Conservation (phyloP, 2,329 filamentous ascomycete genomes). For the Nigrospora osmanthi region DNA sequence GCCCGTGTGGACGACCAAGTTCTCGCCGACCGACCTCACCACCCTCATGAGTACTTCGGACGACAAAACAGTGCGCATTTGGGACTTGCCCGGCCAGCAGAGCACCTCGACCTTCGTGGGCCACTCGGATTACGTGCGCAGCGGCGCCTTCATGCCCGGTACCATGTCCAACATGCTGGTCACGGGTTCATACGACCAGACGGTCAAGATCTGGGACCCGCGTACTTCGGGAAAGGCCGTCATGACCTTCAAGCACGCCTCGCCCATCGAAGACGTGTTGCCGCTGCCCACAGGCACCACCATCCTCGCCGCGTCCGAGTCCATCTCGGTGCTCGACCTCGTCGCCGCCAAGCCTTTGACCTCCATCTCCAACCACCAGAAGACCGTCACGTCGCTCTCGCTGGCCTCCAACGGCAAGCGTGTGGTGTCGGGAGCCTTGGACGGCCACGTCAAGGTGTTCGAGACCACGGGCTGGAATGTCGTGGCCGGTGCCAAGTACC, state of each 20-base stretch:
- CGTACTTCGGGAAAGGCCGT: constrained; percentile 60
- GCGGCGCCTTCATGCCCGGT: constrained; percentile 76
- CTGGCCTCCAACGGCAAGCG: constrained; percentile 74
- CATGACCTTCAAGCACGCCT: constrained; percentile 93
- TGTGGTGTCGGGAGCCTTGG: constrained; percentile 79
- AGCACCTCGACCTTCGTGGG: constrained; percentile 74
- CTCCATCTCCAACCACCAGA: constrained; percentile 89
- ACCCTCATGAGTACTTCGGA: constrained; percentile 84
- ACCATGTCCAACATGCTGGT: constrained; percentile 67
- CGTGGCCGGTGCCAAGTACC: constrained; percentile 90
- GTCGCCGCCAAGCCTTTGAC: constrained; percentile 84
- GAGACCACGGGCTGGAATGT: constrained; percentile 94
- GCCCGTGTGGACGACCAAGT: constrained; percentile 85
- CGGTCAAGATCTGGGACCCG: constrained; percentile 85
- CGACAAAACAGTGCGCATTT: constrained; percentile 85
- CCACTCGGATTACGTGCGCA: constrained; percentile 87
- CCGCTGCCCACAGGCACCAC: constrained; percentile 82
- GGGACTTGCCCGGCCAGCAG: constrained; percentile 80
- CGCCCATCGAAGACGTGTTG: constrained; percentile 81
- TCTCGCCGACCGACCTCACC: constrained; percentile 84
- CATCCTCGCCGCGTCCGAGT: constrained; percentile 76
- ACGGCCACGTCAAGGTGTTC: constrained; percentile 95
- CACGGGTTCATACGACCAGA: constrained; percentile 90
- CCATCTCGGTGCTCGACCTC: constrained; percentile 86
- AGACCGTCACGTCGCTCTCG: constrained; percentile 85